These are phyloP conservation scores for Panicum virgatum DNA, from an alignment of 202 grass and related monocot species.

Conservation along the genomic window DNA sequence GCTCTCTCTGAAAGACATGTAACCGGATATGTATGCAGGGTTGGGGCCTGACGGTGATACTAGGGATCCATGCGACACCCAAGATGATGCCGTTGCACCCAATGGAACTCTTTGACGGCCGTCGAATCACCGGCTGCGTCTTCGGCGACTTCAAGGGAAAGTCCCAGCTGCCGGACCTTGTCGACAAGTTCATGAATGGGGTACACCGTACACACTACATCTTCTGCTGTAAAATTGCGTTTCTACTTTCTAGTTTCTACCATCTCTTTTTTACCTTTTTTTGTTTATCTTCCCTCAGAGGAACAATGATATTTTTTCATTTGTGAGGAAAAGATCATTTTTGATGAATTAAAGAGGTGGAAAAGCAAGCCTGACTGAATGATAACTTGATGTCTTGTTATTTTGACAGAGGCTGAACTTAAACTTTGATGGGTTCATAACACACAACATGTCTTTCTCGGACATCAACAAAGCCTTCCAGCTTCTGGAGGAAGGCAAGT, in stretches of 20 bases:
- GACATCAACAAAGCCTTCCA: constrained; percentile 78
- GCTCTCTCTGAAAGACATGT: neutral
- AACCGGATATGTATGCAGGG: constrained; percentile 40
- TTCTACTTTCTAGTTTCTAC: neutral
- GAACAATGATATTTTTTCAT: neutral
- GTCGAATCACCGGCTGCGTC: constrained; percentile 56
- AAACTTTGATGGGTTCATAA: constrained; percentile 87
- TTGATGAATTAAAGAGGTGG: neutral
- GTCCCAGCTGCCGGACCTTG: constrained; percentile 63
- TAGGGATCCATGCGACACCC: constrained; percentile 73
- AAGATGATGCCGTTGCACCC: constrained; percentile 82
- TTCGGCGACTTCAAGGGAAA: constrained; percentile 93
- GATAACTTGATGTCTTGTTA: neutral
- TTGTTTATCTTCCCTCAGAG: neutral
- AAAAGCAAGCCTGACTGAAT: neutral
- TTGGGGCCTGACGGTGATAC: constrained; percentile 75
- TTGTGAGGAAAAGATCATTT: neutral
- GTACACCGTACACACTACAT: constrained; percentile 22
- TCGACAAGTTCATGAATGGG: constrained; percentile 69
- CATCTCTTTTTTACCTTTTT: neutral
- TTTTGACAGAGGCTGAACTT: constrained; percentile 62
- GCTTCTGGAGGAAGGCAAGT: constrained; percentile 69
- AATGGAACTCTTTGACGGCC: constrained; percentile 88
- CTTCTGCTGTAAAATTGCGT: neutral
- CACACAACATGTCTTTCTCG: constrained; percentile 78